A percentile compares a stretch with the other conserved stretches of the same genome.
These are phyloP conservation scores for Candida manassasensis DNA, from an alignment of 805 yeast genomes.

Conservation along the genomic window DNA sequence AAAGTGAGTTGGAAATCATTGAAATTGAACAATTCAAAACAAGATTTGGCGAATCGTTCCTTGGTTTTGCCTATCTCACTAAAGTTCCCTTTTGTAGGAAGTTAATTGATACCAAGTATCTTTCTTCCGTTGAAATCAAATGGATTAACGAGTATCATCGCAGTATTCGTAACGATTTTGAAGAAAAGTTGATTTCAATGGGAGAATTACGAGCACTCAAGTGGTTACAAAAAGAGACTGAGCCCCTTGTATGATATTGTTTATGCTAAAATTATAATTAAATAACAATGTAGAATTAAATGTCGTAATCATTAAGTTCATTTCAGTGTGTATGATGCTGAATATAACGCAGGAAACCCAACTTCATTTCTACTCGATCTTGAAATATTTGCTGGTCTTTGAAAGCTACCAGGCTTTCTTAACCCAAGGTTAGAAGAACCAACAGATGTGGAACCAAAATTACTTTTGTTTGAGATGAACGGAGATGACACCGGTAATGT, in stretches of 20 bases:
- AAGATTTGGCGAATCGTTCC: slow-evolving; percentile 24
- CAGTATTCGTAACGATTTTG: slow-evolving; percentile 28
- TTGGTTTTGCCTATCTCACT: slow-evolving; percentile 38
- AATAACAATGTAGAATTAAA: slow-evolving; percentile 2
- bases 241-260: slow-evolving; percentile 17
- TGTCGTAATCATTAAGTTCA: background rate
- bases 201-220: slow-evolving; percentile 55
- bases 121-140: slow-evolving; percentile 24
- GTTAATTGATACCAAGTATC: slow-evolving; percentile 29
- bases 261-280: background rate
- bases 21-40: slow-evolving; percentile 36
- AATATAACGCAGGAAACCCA: slow-evolving; percentile 17
- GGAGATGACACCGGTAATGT: slow-evolving; percentile 21
- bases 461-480: slow-evolving; percentile 25
- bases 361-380: slow-evolving; percentile 14
- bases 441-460: slow-evolving; percentile 9
- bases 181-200: slow-evolving; percentile 42
- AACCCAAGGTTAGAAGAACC: slow-evolving; percentile 14
- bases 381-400: slow-evolving; percentile 22
- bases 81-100: slow-evolving; percentile 37
- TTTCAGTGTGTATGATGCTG: background rate
- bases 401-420: slow-evolving; percentile 33
- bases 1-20: slow-evolving; percentile 68
- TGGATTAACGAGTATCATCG: slow-evolving; percentile 40
- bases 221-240: slow-evolving; percentile 72